Base-by-base conservation (phyloP, 139 green algal genomes). In the Micromonas pusilla region DNA sequence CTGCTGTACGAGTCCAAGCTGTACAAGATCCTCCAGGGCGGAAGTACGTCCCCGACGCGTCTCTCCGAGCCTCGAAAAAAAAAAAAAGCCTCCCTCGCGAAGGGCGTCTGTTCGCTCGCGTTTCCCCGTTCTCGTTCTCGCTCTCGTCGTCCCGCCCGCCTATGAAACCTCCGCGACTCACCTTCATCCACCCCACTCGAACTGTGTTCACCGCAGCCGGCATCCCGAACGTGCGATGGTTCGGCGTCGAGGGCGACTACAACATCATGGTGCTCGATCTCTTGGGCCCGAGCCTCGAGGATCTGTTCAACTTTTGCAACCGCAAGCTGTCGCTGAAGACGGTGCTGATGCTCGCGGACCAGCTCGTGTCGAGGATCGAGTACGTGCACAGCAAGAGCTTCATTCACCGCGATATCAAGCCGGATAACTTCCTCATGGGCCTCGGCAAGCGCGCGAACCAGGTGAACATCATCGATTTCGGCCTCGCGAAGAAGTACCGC, bases 381-480 rank as follows among this genome's bases (percentile, higher is more conserved):
- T 98, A 96, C 80, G 90, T 98, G 52, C 96, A 99, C 85, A 92
- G 86, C 36, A 97, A 96, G 81, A 93, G 84, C 81, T 99, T 99
- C 85, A 97, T 99, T 79, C 96, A 99, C 86, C 89, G 95, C 1
- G 91, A 96, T 82, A 99, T 99, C 83, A 99, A 99, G 87, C 95
- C 95, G 23, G 94, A 98, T 82, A 98, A 98, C 85, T 98, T 98
- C 82, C 82, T 98, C 2, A 98, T 98, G 94, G 95, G 96, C 1
- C 86, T 99, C 57, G 94, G 91, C 32, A 97, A 97, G 80, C 91
- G 93, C 32, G 95, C 96, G 23, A 99, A 99, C 85, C 89, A 97
- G 84, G 96, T 99, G 70, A 95, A 98, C 87, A 95, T 99, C 81
- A 99, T 99, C 70, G 96, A 99, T 82, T 99, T 99, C 88, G 96